Percentiles rank a stretch among this genome's conserved stretches.
Evolutionary conservation across 495 filamentous ascomycete species (phyloP).

Genomic region (Parathielavia appendiculata): DNA sequence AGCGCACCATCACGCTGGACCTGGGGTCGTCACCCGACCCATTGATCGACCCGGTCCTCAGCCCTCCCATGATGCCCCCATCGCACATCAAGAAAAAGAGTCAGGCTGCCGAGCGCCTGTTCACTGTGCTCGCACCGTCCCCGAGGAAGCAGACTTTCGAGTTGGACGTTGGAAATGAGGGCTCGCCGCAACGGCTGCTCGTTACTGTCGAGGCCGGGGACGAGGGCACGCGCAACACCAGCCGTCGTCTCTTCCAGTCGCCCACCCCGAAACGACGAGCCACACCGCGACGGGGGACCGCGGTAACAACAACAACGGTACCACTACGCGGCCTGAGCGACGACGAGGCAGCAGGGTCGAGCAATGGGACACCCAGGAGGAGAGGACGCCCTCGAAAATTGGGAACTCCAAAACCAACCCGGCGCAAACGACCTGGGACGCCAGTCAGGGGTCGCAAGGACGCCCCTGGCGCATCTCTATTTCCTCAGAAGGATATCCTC

Average conservation of each 20-base stretch:
- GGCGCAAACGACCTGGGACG: constrained; percentile 41
- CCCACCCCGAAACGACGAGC: constrained; percentile 31
- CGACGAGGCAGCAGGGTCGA: constrained; percentile 33
- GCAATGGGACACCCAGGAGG: constrained; percentile 36
- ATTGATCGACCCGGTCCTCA: constrained; percentile 35
- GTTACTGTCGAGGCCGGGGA: constrained; percentile 51
- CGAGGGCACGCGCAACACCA: constrained; percentile 27
- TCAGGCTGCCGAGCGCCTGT: constrained; percentile 25
- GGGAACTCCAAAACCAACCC: constrained; percentile 37
- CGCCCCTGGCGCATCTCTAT: not conserved
- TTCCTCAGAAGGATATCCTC: constrained; percentile 20
- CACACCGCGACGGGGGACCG: constrained; percentile 20
- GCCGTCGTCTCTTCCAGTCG: constrained; percentile 39
- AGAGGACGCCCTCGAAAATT: constrained; percentile 36
- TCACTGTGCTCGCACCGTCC: constrained; percentile 33
- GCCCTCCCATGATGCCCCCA: constrained; percentile 21
- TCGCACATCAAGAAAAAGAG: constrained; percentile 29
- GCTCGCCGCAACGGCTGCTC: constrained; percentile 47
- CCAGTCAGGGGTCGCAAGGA: constrained; percentile 26
- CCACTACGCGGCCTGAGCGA: constrained; percentile 48
- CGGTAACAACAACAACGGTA: constrained; percentile 40
- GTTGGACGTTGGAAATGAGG: constrained; percentile 46
- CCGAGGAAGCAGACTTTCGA: constrained; percentile 51
- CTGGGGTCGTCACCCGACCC: constrained; percentile 47
- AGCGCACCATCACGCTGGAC: constrained; percentile 33